A percentile compares a stretch with the other conserved stretches of the same genome.
Conservation (phyloP, 352 stramenopile species). For the Elongisporangium undulatum region DNA sequence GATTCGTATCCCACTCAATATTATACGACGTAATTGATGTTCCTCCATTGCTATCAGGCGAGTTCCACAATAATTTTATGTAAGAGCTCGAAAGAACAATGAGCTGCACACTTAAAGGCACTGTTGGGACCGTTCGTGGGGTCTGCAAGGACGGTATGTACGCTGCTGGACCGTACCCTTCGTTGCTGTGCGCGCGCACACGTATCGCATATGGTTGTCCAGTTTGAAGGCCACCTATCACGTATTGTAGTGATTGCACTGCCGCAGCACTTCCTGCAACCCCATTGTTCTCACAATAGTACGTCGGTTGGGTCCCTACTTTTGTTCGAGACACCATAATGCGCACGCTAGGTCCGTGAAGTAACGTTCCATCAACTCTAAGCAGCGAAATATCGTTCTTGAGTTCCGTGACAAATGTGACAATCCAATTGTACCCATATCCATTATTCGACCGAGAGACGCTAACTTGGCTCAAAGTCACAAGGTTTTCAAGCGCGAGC, state of each 20-base stretch:
- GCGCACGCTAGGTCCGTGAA: slow-evolving; percentile 88
- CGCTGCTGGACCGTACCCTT: slow-evolving; percentile 50
- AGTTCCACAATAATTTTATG: slow-evolving; percentile 78
- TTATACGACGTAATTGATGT: slow-evolving; percentile 79
- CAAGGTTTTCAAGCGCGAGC: slow-evolving; percentile 83
- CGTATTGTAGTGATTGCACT: slow-evolving; percentile 25
- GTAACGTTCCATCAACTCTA: slow-evolving; percentile 85
- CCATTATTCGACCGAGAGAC: slow-evolving; percentile 88
- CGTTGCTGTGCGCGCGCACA: slow-evolving; percentile 52
- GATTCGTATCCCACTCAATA: slow-evolving; percentile 90
- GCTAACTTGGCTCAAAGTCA: slow-evolving; percentile 85
- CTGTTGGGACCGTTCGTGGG: slow-evolving; percentile 34
- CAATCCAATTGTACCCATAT: slow-evolving; percentile 94
- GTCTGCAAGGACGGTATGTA: slow-evolving; percentile 56
- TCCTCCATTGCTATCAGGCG: slow-evolving; percentile 63
- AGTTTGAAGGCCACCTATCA: slow-evolving; percentile 45
- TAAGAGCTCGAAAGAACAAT: slow-evolving; percentile 54
- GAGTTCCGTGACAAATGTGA: slow-evolving; percentile 91
- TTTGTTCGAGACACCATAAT: slow-evolving; percentile 71
- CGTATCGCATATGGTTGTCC: slow-evolving; percentile 57
- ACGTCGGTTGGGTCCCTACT: slow-evolving; percentile 58
- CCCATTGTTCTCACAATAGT: slow-evolving; percentile 72
- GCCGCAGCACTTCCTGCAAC: slow-evolving; percentile 23
- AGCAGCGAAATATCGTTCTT: slow-evolving; percentile 78
- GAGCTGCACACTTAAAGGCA: slow-evolving; percentile 35